A percentile compares a stretch with the other conserved stretches of the same genome.
phyloP scores from a whole-genome alignment of 495 filamentous ascomycete species.

The Extremus antarcticus region DNA sequence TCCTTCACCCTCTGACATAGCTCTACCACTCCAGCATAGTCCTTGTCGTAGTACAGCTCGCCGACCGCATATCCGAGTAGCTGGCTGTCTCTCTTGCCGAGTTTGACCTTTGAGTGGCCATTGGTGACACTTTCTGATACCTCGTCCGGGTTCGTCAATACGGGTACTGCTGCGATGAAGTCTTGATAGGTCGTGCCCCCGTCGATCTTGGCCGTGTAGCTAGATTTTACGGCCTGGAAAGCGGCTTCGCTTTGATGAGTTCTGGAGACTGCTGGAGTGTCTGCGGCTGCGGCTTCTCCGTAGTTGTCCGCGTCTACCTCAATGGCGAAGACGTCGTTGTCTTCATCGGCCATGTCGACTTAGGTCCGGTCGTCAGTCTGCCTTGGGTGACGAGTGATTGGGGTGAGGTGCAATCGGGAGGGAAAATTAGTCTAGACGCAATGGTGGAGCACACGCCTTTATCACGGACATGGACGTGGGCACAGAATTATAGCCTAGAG shows the following conservation, averaged over 20 bases:
- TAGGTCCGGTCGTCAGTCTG: no score
- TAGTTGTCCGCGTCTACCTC: slow-evolving; percentile 15
- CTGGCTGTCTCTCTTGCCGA: slow-evolving; percentile 14
- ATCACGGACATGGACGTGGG: not conserved
- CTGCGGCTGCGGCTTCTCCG: slow-evolving; percentile 10
- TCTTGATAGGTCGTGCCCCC: slow-evolving; percentile 4
- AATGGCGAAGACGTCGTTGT: slow-evolving; percentile 9
- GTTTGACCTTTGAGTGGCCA: not conserved
- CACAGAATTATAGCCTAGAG: not conserved
- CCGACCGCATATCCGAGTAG: slow-evolving; percentile 16
- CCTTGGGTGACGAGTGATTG: no score
- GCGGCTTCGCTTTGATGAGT: slow-evolving; percentile 12
- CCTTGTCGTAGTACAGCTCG: slow-evolving; percentile 16
- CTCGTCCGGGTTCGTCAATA: not conserved
- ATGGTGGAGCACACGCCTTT: no score
- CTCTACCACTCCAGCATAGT: slow-evolving; percentile 3
- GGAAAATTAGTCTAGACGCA: not conserved
- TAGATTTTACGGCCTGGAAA: slow-evolving; percentile 7
- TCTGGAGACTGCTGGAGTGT: slow-evolving; percentile 4
- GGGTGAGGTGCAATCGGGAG: no score
- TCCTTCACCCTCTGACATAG: slow-evolving; percentile 7
- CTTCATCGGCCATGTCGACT: slow-evolving; percentile 7
- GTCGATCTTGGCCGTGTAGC: slow-evolving; percentile 9
- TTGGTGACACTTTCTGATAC: not conserved
- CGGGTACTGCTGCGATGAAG: slow-evolving; percentile 10